These are phyloP conservation scores for Starmerella cellae DNA, from an alignment of 805 yeast genomes.

Conservation along the genomic window DNA sequence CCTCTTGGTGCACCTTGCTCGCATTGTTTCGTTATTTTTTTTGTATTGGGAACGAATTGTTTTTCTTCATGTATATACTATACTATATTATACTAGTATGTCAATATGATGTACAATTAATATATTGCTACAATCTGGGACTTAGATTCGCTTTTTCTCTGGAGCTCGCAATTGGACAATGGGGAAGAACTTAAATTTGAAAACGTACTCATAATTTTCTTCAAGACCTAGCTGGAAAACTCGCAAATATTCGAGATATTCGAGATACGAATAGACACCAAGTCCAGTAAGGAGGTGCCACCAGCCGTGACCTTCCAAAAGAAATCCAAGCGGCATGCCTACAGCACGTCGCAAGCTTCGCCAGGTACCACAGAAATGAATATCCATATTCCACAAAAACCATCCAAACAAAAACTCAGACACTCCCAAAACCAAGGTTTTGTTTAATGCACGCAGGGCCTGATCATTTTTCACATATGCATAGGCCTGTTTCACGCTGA, in stretches of 20 bases:
- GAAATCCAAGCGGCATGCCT: constrained; percentile 75
- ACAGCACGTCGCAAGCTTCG: constrained; percentile 44
- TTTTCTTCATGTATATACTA: too few relatives aligned
- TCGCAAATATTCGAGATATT: constrained; percentile 64
- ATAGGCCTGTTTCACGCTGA: constrained; percentile 41
- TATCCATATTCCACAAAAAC: constrained; percentile 79
- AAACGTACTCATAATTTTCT: constrained; percentile 41
- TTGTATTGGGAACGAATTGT: too few relatives aligned
- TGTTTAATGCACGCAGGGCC: constrained; percentile 39
- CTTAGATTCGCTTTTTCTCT: too few relatives aligned
- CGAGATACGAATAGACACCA: constrained; percentile 76
- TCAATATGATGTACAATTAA: background rate
- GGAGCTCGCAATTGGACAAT: constrained; percentile 6
- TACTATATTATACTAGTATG: background rate
- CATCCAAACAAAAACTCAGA: constrained; percentile 59
- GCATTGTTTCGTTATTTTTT: too few relatives aligned
- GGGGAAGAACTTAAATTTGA: constrained; percentile 43
- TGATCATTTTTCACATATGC: constrained; percentile 38
- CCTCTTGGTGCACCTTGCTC: too few relatives aligned
- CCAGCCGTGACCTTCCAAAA: constrained; percentile 93
- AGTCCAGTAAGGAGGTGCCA: constrained; percentile 68
- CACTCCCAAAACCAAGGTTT: constrained; percentile 48
- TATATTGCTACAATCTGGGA: background rate
- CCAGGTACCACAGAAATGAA: constrained; percentile 56
- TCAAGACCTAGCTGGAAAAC: constrained; percentile 50